Percentiles rank a stretch among this genome's conserved stretches.
These are phyloP conservation scores for Chlorella variabilis DNA, from an alignment of 163 green algal genomes.

Conservation along the genomic window DNA sequence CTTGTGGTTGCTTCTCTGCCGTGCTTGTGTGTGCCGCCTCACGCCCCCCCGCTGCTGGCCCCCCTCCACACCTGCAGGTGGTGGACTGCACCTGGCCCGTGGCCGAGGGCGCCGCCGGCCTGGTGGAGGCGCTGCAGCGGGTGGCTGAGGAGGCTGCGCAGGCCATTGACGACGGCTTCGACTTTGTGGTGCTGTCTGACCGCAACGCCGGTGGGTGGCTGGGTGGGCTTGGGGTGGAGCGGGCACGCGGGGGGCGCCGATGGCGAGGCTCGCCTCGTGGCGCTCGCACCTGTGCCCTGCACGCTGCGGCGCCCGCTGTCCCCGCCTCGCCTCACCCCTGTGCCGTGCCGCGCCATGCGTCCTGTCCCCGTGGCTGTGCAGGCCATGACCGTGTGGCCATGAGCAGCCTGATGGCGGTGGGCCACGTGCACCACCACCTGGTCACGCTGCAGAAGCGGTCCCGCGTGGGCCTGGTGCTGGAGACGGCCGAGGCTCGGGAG, in stretches of 20 bases:
- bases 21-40: not conserved
- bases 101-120: constrained; percentile 70
- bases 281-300: too few species aligned
- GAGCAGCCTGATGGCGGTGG: constrained; percentile 83
- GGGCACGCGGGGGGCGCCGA: too few species aligned
- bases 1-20: too few species aligned
- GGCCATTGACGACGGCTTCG: constrained; percentile 81
- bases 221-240: not conserved
- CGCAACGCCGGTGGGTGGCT: constrained; percentile 3
- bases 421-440: constrained; percentile 91
- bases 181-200: constrained; percentile 79
- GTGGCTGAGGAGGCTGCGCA: constrained; percentile 75
- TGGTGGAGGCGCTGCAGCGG: constrained; percentile 76
- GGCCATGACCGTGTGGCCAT: constrained; percentile 75
- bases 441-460: constrained; percentile 75
- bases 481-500: constrained; percentile 85
- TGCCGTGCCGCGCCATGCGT: too few species aligned
- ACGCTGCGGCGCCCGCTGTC: too few species aligned
- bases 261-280: too few species aligned
- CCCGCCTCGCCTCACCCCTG: too few species aligned
- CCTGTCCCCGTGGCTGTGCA: too few species aligned
- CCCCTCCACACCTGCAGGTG: constrained; percentile 66
- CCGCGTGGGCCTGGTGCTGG: constrained; percentile 85
- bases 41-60: not conserved
- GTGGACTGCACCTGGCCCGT: constrained; percentile 89